Conservation (phyloP, 305 asterid genomes). For the Fraxinus ornus region DNA sequence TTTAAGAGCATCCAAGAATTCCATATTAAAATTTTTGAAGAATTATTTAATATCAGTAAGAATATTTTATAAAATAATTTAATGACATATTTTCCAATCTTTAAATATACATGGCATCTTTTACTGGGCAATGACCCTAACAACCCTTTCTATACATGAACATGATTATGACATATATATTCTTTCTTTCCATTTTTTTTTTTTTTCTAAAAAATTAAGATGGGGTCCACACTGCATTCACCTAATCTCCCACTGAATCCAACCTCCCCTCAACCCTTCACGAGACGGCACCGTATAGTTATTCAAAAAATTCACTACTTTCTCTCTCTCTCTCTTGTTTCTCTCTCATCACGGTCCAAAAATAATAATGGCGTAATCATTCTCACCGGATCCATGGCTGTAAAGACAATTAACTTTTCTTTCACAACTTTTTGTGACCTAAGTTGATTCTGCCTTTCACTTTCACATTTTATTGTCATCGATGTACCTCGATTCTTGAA, state of each 20-base stretch:
- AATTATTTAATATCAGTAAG: background rate
- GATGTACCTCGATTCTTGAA: background rate
- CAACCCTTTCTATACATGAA: background rate
- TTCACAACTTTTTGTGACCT: constrained; percentile 50
- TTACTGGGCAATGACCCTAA: background rate
- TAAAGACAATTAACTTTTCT: constrained; percentile 59
- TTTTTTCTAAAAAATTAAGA: background rate
- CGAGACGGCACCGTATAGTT: constrained; percentile 55
- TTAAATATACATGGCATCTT: background rate
- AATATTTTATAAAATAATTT: background rate
- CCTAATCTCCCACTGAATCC: constrained; percentile 54
- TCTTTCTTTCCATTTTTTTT: background rate
- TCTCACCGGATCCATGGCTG: constrained; percentile 61
- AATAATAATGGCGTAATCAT: constrained; percentile 67
- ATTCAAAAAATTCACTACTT: constrained; percentile 4
- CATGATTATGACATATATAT: background rate
- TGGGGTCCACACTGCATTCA: constrained; percentile 42
- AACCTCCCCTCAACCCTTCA: constrained; percentile 40
- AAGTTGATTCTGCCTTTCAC: constrained; percentile 35
- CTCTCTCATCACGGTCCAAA: constrained; percentile 37
- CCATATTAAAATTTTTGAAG: background rate
- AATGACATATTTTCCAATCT: background rate
- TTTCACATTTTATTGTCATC: constrained; percentile 10
- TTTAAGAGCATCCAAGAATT: background rate
- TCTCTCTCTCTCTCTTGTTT: background rate